Conservation (phyloP, 225 moss, liverwort and hornwort genomes). For the Asterella californica region DNA sequence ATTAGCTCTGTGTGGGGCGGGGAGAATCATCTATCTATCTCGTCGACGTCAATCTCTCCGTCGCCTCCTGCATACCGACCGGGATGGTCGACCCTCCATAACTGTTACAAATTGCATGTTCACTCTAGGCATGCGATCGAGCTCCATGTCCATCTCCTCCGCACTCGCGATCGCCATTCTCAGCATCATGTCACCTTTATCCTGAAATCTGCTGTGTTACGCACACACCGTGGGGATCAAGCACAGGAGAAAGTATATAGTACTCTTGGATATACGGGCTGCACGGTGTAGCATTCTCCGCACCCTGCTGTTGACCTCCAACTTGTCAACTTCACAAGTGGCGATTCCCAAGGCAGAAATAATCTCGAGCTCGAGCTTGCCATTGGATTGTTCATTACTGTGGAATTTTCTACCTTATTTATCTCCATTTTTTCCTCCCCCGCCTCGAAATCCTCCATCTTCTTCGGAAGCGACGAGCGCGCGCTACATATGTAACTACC, state of each 20-base stretch:
- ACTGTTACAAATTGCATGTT: background rate
- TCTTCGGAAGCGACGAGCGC: too few relatives aligned
- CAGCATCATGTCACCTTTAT: background rate
- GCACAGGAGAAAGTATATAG: background rate
- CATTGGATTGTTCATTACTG: too few relatives aligned
- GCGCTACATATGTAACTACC: too few relatives aligned
- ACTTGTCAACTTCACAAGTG: background rate
- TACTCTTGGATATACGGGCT: background rate
- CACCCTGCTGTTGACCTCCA: background rate
- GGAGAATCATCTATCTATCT: conserved; percentile 5
- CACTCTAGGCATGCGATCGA: conserved; percentile 5
- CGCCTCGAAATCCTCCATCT: too few relatives aligned
- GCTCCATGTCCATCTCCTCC: conserved; percentile 23
- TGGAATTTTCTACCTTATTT: too few relatives aligned
- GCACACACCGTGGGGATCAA: background rate
- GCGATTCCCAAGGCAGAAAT: background rate
- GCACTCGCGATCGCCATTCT: conserved; percentile 20
- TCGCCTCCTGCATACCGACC: background rate
- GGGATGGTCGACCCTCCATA: background rate
- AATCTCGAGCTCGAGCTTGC: too few relatives aligned
- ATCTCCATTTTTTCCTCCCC: too few relatives aligned
- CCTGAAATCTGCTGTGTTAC: conserved; percentile 1
- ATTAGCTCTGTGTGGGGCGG: background rate
- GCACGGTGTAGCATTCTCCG: background rate
- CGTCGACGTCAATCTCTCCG: background rate